Percentiles rank a stretch among this genome's conserved stretches.
Evolutionary conservation across 2,329 filamentous ascomycete genomes (phyloP).

Genomic region (Penicillium sp.): DNA sequence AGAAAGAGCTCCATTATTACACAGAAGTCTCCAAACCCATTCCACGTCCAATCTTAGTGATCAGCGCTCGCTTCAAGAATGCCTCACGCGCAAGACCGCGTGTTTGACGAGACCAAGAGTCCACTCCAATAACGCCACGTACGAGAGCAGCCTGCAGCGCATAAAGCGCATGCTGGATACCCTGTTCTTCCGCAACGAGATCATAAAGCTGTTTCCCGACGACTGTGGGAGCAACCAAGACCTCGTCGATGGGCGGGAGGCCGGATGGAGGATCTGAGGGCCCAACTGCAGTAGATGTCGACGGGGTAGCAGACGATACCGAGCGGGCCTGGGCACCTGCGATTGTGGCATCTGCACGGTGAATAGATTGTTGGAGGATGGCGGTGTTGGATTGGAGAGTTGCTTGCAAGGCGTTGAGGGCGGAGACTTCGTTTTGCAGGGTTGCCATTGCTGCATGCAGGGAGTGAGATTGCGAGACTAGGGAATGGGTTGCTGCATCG

Average conservation of each 20-base stretch:
- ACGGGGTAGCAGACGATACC: constrained; percentile 21
- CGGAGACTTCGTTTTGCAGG: constrained; percentile 71
- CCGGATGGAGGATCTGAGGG: constrained; percentile 37
- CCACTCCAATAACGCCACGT: constrained; percentile 45
- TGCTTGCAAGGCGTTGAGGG: constrained; percentile 68
- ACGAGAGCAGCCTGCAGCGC: constrained; percentile 50
- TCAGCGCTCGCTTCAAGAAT: constrained; percentile 48
- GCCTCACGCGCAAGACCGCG: constrained; percentile 49
- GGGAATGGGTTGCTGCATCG: constrained; percentile 68
- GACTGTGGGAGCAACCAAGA: constrained; percentile 89
- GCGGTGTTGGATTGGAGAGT: constrained; percentile 74
- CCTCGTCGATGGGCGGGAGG: constrained; percentile 79
- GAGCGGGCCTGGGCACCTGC: constrained; percentile 65
- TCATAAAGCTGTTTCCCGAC: constrained; percentile 91
- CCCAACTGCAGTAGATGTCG: constrained; percentile 16
- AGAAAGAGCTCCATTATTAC: neutral
- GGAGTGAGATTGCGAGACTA: constrained; percentile 76
- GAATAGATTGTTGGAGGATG: constrained; percentile 74
- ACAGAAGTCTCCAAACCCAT: constrained; percentile 40
- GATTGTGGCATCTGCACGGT: constrained; percentile 76
- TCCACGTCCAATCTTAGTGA: constrained; percentile 46
- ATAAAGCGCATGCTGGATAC: constrained; percentile 83
- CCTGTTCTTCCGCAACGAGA: constrained; percentile 83
- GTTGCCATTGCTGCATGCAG: constrained; percentile 68
- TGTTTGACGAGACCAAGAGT: constrained; percentile 49